Evolutionary conservation across 345 rosid species (phyloP).

Genomic region (Melaleuca alternifolia): DNA sequence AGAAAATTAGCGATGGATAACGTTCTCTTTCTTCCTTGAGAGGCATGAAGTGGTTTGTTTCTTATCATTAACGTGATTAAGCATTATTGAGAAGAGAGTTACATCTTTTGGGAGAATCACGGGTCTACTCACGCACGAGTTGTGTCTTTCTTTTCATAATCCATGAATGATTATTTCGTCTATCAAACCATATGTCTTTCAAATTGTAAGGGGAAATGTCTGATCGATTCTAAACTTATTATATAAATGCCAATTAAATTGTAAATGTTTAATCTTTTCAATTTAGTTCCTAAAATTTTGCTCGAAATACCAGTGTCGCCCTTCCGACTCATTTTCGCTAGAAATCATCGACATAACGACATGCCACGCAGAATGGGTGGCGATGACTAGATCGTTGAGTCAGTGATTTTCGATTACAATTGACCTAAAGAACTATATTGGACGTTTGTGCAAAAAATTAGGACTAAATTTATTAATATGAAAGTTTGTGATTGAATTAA

Average conservation of each 20-base stretch:
- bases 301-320: background rate
- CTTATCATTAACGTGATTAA: background rate
- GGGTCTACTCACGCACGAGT: background rate
- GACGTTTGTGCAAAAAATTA: background rate
- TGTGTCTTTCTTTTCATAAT: background rate
- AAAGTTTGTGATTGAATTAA: background rate
- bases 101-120: background rate
- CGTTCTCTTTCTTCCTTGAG: no score
- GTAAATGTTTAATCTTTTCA: background rate
- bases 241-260: background rate
- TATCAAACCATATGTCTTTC: background rate
- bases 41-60: no score
- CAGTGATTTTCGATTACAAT: background rate
- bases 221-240: background rate
- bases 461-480: background rate
- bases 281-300: background rate
- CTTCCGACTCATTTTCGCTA: background rate
- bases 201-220: background rate
- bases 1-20: no score
- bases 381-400: fast-evolving
- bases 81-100: background rate
- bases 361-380: background rate
- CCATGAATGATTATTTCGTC: background rate
- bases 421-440: background rate
- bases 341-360: background rate